These are phyloP conservation scores for Mortierella antarctica DNA, from an alignment of 192 early-diverging fungal species.

Conservation along the genomic window DNA sequence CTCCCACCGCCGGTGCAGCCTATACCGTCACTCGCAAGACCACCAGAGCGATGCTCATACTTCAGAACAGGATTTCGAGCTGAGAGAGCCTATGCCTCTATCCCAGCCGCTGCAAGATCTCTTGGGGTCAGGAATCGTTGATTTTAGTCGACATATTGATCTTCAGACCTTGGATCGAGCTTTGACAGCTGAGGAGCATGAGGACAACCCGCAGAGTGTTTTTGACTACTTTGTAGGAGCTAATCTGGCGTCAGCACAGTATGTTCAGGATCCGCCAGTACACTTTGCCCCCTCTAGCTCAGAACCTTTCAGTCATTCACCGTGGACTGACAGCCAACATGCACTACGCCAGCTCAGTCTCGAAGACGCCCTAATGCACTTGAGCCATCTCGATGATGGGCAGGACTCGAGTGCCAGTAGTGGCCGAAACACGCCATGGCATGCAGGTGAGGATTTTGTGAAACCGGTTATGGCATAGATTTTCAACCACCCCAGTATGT, in stretches of 20 bases:
- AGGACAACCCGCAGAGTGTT: too few relatives aligned
- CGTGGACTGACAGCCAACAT: background rate
- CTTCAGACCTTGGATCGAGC: conserved; percentile 12
- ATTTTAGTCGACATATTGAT: conserved; percentile 34
- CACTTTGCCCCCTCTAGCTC: too few relatives aligned
- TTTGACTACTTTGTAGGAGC: too few relatives aligned
- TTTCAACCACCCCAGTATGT: too few relatives aligned
- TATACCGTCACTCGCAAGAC: background rate
- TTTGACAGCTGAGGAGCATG: background rate
- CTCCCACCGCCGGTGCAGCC: too few relatives aligned
- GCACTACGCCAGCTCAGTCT: conserved; percentile 4
- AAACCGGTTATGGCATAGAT: too few relatives aligned
- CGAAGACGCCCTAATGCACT: conserved; percentile 3
- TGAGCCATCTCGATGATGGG: conserved; percentile 10
- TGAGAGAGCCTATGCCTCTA: background rate
- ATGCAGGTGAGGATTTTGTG: too few relatives aligned
- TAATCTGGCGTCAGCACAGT: too few relatives aligned
- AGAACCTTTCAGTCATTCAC: background rate
- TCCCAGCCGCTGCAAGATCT: conserved; percentile 34
- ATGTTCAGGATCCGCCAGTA: too few relatives aligned
- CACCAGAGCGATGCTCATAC: too few relatives aligned
- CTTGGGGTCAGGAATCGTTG: conserved; percentile 22
- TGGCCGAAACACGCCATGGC: too few relatives aligned
- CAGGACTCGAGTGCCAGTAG: background rate
- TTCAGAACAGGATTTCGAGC: background rate